Conservation (phyloP, 495 filamentous ascomycete genomes). For the Aspergillus wentii region DNA sequence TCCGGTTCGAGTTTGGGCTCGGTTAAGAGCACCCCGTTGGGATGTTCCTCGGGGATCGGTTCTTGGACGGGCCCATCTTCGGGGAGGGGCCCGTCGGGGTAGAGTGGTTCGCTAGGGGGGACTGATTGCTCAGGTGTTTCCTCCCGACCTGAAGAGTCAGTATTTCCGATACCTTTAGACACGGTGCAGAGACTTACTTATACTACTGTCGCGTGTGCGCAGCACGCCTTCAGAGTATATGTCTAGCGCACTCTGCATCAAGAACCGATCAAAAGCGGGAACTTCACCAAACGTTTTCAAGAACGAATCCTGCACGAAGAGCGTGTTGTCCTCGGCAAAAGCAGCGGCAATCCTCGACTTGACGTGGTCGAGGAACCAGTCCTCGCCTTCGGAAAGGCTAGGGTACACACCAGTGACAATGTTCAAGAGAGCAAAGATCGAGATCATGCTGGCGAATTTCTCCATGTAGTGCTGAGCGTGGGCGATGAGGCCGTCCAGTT, state of each 20-base stretch:
- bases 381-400: background rate
- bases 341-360: background rate
- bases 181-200: too few species aligned
- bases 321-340: background rate
- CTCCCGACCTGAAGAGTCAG: too few species aligned
- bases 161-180: too few species aligned
- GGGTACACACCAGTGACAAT: background rate
- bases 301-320: conserved; percentile 1
- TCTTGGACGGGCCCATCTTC: too few species aligned
- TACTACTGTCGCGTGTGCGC: too few species aligned
- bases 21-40: too few species aligned
- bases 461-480: conserved; percentile 1
- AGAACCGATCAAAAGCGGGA: background rate
- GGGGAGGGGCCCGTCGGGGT: too few species aligned
- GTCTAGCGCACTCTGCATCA: conserved; percentile 4
- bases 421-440: background rate
- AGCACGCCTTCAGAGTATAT: too few species aligned
- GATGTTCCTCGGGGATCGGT: too few species aligned
- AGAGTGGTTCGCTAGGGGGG: too few species aligned
- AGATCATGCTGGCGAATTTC: background rate
- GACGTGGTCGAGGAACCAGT: conserved; percentile 3
- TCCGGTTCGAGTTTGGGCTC: too few species aligned
- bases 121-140: too few species aligned
- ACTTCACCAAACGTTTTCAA: conserved; percentile 1
- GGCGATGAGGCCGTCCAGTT: background rate